Percentiles rank a stretch among this genome's conserved stretches.
phyloP scores from a whole-genome alignment of 208 protist species.

The Vickermania ingenoplastis region DNA sequence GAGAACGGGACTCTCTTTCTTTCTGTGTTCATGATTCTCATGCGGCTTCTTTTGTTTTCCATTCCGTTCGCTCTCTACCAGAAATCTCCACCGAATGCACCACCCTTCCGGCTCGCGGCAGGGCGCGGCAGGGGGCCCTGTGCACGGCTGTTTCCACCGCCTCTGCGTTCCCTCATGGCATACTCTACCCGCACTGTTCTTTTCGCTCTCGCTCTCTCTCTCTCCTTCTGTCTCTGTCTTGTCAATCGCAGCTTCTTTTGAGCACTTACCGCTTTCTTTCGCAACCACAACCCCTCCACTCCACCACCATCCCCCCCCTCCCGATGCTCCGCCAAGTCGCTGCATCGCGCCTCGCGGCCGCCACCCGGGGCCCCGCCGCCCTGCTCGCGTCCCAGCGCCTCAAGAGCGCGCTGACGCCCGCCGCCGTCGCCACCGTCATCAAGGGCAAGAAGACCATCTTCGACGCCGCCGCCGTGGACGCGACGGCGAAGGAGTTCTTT shows the following conservation, averaged over 20 bases:
- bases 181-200: neutral
- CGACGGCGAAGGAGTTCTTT: conserved; percentile 26
- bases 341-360: neutral
- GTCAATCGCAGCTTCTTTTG: neutral
- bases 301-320: conserved; percentile 4
- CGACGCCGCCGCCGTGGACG: conserved; percentile 26
- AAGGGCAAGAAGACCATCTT: conserved; percentile 25
- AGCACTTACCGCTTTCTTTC: too few species aligned
- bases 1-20: too few species aligned
- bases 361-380: neutral
- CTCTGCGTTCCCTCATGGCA: too few species aligned
- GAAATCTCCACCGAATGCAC: too few species aligned
- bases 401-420: neutral
- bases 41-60: too few species aligned
- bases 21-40: too few species aligned
- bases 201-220: conserved; percentile 2
- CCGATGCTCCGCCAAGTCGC: neutral
- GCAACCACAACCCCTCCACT: too few species aligned
- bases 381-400: neutral
- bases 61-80: too few species aligned
- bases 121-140: too few species aligned
- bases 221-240: conserved; percentile 5
- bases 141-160: too few species aligned
- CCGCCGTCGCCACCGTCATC: conserved; percentile 3
- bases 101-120: too few species aligned